phyloP scores from a whole-genome alignment of 2,329 filamentous ascomycete genomes.

The Penicillium sp. region DNA sequence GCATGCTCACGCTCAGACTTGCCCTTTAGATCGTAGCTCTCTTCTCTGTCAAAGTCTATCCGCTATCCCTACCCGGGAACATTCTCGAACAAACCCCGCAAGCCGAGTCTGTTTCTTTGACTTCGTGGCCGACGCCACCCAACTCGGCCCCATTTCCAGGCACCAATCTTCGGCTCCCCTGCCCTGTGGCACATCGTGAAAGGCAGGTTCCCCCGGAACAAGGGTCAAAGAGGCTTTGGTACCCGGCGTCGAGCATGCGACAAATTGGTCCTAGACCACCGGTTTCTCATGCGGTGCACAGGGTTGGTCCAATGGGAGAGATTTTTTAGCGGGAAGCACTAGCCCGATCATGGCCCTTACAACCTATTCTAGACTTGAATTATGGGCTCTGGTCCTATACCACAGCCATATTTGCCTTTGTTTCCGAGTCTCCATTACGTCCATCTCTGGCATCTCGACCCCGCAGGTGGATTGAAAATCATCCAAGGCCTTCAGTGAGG shows the following conservation, averaged over 20 bases:
- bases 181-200: neutral
- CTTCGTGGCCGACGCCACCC: slow-evolving; percentile 9
- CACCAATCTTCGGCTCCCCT: neutral
- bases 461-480: neutral
- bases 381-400: neutral
- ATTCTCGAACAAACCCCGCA: slow-evolving; percentile 4
- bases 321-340: neutral
- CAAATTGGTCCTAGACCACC: neutral
- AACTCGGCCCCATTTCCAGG: slow-evolving; percentile 6
- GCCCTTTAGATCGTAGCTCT: neutral
- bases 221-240: neutral
- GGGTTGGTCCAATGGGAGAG: neutral
- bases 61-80: neutral
- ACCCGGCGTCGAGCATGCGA: neutral
- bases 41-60: neutral
- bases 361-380: neutral
- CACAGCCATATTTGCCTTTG: neutral
- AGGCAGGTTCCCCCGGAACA: neutral
- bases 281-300: neutral
- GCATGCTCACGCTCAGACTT: neutral
- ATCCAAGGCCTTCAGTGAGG: neutral
- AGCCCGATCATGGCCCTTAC: neutral
- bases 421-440: neutral
- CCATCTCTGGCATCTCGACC: neutral
- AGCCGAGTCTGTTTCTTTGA: neutral